These are phyloP conservation scores for Starmerella apicola DNA, from an alignment of 805 yeast genomes.

Conservation along the genomic window DNA sequence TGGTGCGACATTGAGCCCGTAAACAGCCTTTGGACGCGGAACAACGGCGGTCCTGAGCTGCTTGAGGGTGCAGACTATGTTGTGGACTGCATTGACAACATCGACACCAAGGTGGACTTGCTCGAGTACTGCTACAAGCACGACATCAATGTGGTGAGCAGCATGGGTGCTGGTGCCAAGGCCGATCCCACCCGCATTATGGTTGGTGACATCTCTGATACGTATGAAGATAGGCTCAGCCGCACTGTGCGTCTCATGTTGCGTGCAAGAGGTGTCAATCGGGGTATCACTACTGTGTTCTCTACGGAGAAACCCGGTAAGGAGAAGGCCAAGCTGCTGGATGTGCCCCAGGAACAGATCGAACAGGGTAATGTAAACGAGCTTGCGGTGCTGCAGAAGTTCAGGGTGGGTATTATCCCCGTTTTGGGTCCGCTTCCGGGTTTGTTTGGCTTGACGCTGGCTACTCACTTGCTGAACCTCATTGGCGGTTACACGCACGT, in stretches of 20 bases:
- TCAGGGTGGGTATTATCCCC: slow-evolving; percentile 88
- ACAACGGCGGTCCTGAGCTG: slow-evolving; percentile 45
- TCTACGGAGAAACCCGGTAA: slow-evolving; percentile 97
- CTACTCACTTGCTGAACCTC: slow-evolving; percentile 66
- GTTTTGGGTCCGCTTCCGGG: slow-evolving; percentile 97
- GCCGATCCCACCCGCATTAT: slow-evolving; percentile 88
- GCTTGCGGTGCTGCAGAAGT: slow-evolving; percentile 72
- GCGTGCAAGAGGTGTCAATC: slow-evolving; percentile 61
- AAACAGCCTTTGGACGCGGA: slow-evolving; percentile 58
- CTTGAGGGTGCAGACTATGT: slow-evolving; percentile 60
- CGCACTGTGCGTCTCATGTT: slow-evolving; percentile 75
- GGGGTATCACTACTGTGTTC: slow-evolving; percentile 75
- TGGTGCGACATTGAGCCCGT: slow-evolving; percentile 76
- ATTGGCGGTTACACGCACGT: slow-evolving; percentile 68
- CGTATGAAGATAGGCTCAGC: slow-evolving; percentile 90
- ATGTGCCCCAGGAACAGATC: slow-evolving; percentile 70
- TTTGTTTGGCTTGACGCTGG: slow-evolving; percentile 82
- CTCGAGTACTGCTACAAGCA: slow-evolving; percentile 56
- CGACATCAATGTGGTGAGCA: slow-evolving; percentile 59
- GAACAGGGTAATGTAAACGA: slow-evolving; percentile 77
- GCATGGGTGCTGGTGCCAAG: slow-evolving; percentile 97
- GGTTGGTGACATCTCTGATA: slow-evolving; percentile 73
- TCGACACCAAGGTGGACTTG: slow-evolving; percentile 91
- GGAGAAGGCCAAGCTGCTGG: slow-evolving; percentile 74
- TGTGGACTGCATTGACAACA: slow-evolving; percentile 92